phyloP scores from a whole-genome alignment of 1,139 yeast genomes.

The Kodamaea plutei region DNA sequence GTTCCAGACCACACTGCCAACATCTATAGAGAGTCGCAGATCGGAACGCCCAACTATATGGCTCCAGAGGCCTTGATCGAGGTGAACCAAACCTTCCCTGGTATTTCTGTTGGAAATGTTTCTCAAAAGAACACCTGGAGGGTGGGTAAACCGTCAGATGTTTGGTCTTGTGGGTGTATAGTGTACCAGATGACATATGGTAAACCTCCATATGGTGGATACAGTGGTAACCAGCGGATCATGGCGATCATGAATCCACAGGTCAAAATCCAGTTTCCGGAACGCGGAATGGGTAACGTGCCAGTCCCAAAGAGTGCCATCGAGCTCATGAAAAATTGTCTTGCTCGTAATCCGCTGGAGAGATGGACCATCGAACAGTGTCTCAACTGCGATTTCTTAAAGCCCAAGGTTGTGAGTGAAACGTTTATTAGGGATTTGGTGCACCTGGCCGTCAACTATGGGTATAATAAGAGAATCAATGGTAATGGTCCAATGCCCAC shows the following conservation, averaged over 20 bases:
- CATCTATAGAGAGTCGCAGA: slow-evolving; percentile 83
- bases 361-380: slow-evolving; percentile 67
- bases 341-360: slow-evolving; percentile 65
- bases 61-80: slow-evolving; percentile 93
- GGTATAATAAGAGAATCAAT: slow-evolving; percentile 38
- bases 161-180: slow-evolving; percentile 98
- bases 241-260: slow-evolving; percentile 86
- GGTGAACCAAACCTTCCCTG: slow-evolving; percentile 37
- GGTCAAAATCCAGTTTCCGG: slow-evolving; percentile 69
- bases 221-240: slow-evolving; percentile 73
- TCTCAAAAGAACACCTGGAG: slow-evolving; percentile 57
- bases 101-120: slow-evolving; percentile 14
- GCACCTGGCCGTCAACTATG: slow-evolving; percentile 71
- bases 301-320: slow-evolving; percentile 66
- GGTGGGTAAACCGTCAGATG: slow-evolving; percentile 93
- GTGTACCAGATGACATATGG: slow-evolving; percentile 95
- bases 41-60: slow-evolving; percentile 97
- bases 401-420: slow-evolving; percentile 70
- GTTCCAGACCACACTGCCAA: slow-evolving; percentile 92
- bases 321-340: slow-evolving; percentile 69
- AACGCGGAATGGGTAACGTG: slow-evolving; percentile 57
- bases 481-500: slow-evolving; percentile 33
- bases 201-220: slow-evolving; percentile 82
- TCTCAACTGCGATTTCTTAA: slow-evolving; percentile 54
- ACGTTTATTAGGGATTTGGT: slow-evolving; percentile 67